Evolutionary conservation across 1,139 yeast genomes (phyloP).

Genomic region (Blastobotrys elegans): DNA sequence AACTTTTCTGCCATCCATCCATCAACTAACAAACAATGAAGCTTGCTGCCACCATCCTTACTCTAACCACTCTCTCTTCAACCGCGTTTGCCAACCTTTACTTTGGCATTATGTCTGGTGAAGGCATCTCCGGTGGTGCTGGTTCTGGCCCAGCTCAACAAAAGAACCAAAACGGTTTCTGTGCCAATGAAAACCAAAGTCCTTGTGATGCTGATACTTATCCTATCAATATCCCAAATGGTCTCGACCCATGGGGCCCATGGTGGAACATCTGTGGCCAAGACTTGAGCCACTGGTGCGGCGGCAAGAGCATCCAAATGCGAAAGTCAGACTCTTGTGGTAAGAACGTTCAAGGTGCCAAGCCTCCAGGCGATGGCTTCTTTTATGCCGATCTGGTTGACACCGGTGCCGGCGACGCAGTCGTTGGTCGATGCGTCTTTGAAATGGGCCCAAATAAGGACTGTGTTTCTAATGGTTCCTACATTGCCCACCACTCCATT

Average conservation of each 20-base stretch:
- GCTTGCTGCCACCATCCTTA: background rate
- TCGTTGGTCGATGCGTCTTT: constrained; percentile 1
- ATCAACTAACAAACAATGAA: background rate
- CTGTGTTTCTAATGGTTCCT: constrained; percentile 2
- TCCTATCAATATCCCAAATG: background rate
- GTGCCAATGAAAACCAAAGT: background rate
- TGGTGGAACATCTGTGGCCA: constrained; percentile 2
- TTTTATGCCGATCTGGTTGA: background rate
- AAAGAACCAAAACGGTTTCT: background rate
- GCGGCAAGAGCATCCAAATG: background rate
- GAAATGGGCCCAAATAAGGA: background rate
- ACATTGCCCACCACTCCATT: background rate
- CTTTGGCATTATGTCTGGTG: constrained; percentile 1
- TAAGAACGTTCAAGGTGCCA: background rate
- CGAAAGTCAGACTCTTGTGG: background rate
- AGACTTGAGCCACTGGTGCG: background rate
- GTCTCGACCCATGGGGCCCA: background rate
- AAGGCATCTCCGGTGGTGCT: constrained; percentile 1
- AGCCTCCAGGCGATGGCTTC: background rate
- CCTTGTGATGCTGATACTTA: background rate
- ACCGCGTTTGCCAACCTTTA: background rate
- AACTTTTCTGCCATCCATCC: background rate
- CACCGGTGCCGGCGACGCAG: background rate
- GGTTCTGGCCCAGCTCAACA: background rate
- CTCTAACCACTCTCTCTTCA: background rate